Conservation (phyloP, 495 filamentous ascomycete species). For the Annulohypoxylon stygium region DNA sequence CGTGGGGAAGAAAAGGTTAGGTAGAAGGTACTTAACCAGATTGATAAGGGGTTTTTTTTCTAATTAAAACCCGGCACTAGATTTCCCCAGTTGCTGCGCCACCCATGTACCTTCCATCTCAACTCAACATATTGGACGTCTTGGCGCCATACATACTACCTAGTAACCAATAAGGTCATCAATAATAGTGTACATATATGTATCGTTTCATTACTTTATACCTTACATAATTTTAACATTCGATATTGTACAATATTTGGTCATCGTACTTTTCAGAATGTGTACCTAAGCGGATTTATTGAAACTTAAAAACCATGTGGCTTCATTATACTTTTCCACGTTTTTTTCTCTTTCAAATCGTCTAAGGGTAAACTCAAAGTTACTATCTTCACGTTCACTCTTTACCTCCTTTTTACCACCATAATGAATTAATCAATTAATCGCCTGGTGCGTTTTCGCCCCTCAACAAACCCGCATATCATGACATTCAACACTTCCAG, state of each 20-base stretch:
- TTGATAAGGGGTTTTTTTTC: slow-evolving; percentile 14
- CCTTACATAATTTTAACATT: neutral
- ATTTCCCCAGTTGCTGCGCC: slow-evolving; percentile 8
- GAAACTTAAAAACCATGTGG: too few relatives aligned
- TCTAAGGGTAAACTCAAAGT: neutral
- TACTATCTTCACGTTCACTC: too few relatives aligned
- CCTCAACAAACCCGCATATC: neutral
- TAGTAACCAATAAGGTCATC: neutral
- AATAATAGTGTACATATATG: neutral
- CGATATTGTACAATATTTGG: neutral
- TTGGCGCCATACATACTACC: neutral
- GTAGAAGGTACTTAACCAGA: neutral
- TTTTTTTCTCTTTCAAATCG: neutral
- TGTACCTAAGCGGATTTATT: neutral
- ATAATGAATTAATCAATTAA: neutral
- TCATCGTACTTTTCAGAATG: neutral
- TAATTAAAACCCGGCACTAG: slow-evolving; percentile 2
- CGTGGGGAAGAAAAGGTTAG: slow-evolving; percentile 9
- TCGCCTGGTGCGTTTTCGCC: neutral
- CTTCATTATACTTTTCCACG: neutral
- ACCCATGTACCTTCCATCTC: neutral
- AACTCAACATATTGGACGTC: slow-evolving; percentile 2
- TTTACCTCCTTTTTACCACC: neutral
- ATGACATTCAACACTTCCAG: neutral
- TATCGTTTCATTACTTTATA: neutral